These are phyloP conservation scores for Aquilaria sinensis DNA, from an alignment of 345 rosid genomes.

Conservation along the genomic window DNA sequence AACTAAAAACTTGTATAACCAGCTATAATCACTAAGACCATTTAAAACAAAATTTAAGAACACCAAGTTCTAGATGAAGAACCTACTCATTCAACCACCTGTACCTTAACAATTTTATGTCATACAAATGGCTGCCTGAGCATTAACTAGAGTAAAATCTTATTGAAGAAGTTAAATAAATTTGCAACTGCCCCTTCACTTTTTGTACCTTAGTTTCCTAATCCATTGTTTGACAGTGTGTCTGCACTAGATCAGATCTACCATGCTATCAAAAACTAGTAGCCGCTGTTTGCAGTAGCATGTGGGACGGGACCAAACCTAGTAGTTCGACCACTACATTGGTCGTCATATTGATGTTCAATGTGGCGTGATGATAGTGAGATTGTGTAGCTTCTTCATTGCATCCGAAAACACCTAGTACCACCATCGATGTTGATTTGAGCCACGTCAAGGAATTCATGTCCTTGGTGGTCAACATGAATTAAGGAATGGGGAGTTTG, in stretches of 20 bases:
- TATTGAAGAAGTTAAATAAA: not conserved
- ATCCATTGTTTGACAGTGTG: slow-evolving; percentile 94
- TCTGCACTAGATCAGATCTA: slow-evolving; percentile 89
- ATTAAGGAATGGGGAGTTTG: slow-evolving; percentile 84
- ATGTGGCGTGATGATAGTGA: slow-evolving; percentile 78
- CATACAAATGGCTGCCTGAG: not conserved
- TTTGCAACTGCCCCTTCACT: slow-evolving; percentile 85
- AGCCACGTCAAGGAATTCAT: slow-evolving; percentile 55
- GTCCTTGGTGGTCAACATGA: slow-evolving; percentile 54
- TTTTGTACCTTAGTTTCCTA: slow-evolving; percentile 79
- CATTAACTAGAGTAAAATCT: not conserved
- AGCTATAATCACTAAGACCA: too few species aligned
- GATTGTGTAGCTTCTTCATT: slow-evolving; percentile 56
- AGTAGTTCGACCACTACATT: slow-evolving; percentile 83
- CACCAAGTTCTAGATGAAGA: not conserved
- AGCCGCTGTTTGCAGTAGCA: slow-evolving; percentile 85
- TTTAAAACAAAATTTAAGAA: too few species aligned
- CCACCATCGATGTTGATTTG: slow-evolving; percentile 86
- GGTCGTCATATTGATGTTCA: slow-evolving; percentile 85
- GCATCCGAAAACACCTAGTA: slow-evolving; percentile 74
- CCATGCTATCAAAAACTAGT: slow-evolving; percentile 81
- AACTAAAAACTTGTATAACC: too few species aligned
- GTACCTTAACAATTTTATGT: not conserved
- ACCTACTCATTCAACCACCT: not conserved
- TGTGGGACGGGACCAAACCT: slow-evolving; percentile 82